Evolutionary conservation across 148 eudicot genomes (phyloP), one percentile per base, ranked within the genome.

Genomic region (Silene uniflora): DNA sequence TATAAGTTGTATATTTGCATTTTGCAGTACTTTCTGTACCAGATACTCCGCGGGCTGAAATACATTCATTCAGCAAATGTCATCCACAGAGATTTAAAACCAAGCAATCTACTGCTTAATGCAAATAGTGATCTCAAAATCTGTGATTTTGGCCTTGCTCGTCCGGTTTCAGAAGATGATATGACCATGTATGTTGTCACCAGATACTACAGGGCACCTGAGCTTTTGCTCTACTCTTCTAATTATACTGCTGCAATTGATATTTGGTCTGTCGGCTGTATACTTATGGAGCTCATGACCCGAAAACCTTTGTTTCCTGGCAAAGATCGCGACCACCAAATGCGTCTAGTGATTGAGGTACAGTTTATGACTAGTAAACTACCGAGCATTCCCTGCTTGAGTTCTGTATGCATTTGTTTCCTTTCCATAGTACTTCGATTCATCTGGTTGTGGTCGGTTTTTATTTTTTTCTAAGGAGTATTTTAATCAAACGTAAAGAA

Each of bases 251-350:
- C 91, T 71, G 93, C 98, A 16, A 93, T 93, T 61, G 98, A 93
- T 78, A 86, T 93, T 5, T 93, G 98, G 98, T 93, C 96, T 23
- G 96, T 93, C 24, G 98, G 98, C 67, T 93, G 98, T 83, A 93
- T 93, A 72, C 88, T 77, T 82, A 90, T 93, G 98, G 98, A 93
- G 83, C 91, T 93, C 54, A 88, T 91, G 93, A 93, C 84, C 78
- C 81, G 88, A 65, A 89, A 77, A 79, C 96, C 98, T 62, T 77
- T 93, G 83, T 89, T 93, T 77, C 82, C 91, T 0, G 98, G 98
- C 62, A 89, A 67, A 75, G 96, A 93, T 75, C 98, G 88, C 25
- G 89, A 87, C 29, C 86, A 90, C 83, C 98, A 93, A 78, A 84
- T 93, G 93, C 87, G 88, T 74, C 72, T 93, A 54, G 56, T 93